Evolutionary conservation across 2,329 filamentous ascomycete genomes (phyloP).

Genomic region (Grosmannia serpens): DNA sequence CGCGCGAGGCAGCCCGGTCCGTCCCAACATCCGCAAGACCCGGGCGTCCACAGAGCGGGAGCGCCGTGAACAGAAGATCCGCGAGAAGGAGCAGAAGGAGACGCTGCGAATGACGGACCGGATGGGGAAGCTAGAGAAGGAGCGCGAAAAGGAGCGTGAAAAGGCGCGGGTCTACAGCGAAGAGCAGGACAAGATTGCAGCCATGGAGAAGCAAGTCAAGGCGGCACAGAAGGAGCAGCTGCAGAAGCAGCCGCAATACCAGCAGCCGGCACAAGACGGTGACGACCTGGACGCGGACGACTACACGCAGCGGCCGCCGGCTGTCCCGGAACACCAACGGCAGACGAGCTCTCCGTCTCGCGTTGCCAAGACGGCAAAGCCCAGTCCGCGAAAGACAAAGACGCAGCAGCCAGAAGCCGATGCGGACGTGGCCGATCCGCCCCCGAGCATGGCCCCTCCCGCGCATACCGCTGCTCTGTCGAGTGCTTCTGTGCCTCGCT

Average conservation of each 20-base stretch:
- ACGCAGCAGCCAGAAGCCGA: constrained; percentile 28
- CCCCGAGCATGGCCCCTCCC: constrained; percentile 42
- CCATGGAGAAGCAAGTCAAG: constrained; percentile 34
- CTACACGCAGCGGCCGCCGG: neutral
- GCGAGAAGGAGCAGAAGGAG: constrained; percentile 49
- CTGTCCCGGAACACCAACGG: neutral
- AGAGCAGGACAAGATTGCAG: constrained; percentile 40
- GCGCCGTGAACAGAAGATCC: constrained; percentile 42
- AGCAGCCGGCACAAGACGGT: constrained; percentile 10
- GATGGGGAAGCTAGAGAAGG: constrained; percentile 52
- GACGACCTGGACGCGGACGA: constrained; percentile 7
- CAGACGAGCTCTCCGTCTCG: constrained; percentile 19
- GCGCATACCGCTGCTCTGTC: constrained; percentile 21
- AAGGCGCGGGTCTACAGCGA: constrained; percentile 50
- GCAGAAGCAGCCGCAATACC: neutral
- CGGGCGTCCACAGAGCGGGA: constrained; percentile 50
- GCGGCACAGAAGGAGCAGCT: constrained; percentile 31
- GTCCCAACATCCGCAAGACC: constrained; percentile 33
- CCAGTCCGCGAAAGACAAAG: constrained; percentile 41
- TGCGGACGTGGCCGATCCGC: constrained; percentile 44
- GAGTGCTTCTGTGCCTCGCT: neutral
- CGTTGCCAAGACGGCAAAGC: constrained; percentile 32
- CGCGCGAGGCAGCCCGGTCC: neutral
- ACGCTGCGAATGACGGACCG: constrained; percentile 49
- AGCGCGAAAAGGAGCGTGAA: constrained; percentile 58